A percentile compares a stretch with the other conserved stretches of the same genome.
phyloP scores from a whole-genome alignment of 75 land plant genomes.

The Chamaecyparis obtusa region DNA sequence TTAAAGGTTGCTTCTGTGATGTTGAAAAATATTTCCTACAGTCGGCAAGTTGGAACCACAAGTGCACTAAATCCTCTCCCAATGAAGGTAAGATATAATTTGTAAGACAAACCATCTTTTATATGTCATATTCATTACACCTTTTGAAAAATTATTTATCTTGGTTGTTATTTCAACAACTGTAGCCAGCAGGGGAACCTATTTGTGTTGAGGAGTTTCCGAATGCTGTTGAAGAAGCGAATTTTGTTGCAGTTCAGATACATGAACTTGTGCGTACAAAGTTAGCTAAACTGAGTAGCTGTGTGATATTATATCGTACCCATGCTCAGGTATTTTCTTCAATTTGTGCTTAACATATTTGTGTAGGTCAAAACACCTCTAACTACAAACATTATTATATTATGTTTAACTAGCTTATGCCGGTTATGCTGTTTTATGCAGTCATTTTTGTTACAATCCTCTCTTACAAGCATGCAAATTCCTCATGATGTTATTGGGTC shows the following conservation, averaged over 20 bases:
- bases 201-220: conserved; percentile 3
- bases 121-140: neutral
- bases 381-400: neutral
- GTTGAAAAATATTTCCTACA: neutral
- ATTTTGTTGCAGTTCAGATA: conserved; percentile 19
- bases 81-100: conserved; percentile 13
- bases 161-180: neutral
- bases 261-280: conserved; percentile 9
- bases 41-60: conserved; percentile 10
- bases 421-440: conserved; percentile 12
- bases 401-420: neutral
- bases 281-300: conserved; percentile 11
- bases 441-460: conserved; percentile 15
- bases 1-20: conserved; percentile 19
- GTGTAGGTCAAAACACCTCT: neutral
- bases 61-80: conserved; percentile 12
- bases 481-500: conserved; percentile 20
- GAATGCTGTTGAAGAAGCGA: conserved; percentile 12
- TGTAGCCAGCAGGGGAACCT: conserved; percentile 12
- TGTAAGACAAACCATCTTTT: neutral
- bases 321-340: conserved; percentile 18
- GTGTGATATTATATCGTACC: conserved; percentile 26
- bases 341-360: neutral
- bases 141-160: neutral
- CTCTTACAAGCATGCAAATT: conserved; percentile 11